phyloP scores from a whole-genome alignment of 345 rosid genomes.

The Eucalyptus regnans region DNA sequence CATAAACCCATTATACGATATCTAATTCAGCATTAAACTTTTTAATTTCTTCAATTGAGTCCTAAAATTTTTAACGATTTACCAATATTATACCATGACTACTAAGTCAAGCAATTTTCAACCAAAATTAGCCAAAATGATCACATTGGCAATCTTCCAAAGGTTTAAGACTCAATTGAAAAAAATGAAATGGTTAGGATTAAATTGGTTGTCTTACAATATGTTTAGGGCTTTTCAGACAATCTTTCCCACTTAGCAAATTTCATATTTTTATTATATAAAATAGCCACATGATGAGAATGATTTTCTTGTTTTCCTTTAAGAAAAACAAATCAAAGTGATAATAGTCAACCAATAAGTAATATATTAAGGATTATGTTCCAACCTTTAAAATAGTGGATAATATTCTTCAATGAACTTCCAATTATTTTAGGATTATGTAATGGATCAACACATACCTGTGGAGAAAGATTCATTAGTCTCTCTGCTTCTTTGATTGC shows the following conservation, averaged over 20 bases:
- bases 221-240: not conserved
- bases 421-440: not conserved
- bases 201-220: not conserved
- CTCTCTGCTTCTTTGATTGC: not conserved
- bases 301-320: not conserved
- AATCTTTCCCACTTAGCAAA: not conserved
- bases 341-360: not conserved
- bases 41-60: no score
- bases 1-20: not conserved
- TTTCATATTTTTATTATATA: not conserved
- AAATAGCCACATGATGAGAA: not conserved
- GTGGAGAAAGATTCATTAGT: not conserved
- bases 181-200: not conserved
- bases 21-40: not conserved
- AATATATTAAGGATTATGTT: not conserved
- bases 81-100: no score
- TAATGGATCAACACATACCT: not conserved
- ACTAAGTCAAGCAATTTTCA: no score
- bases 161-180: not conserved
- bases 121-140: not conserved
- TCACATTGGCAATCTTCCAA: not conserved
- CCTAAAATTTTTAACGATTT: no score
- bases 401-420: not conserved
- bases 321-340: not conserved
- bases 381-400: not conserved